Percentiles rank a stretch among this genome's conserved stretches.
These are phyloP conservation scores for Astraeus odoratus DNA, from an alignment of 768 basidiomycete genomes.

Conservation along the genomic window DNA sequence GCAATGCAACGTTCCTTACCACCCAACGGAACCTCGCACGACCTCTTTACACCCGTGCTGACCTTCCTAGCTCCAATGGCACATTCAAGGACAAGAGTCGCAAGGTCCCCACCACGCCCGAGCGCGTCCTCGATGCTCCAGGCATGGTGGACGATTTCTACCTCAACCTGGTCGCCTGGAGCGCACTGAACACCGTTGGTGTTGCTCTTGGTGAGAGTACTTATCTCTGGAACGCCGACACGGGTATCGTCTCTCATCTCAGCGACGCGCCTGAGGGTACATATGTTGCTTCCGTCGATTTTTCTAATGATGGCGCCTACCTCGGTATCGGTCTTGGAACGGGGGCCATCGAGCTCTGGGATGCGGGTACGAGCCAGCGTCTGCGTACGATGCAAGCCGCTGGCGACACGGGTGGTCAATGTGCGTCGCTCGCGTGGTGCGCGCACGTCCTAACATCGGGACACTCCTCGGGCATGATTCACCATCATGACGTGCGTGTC, in stretches of 20 bases:
- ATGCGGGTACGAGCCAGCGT: constrained; percentile 69
- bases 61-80: constrained; percentile 57
- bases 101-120: constrained; percentile 79
- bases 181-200: constrained; percentile 75
- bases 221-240: constrained; percentile 93
- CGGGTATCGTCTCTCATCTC: constrained; percentile 73
- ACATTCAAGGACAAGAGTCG: constrained; percentile 64
- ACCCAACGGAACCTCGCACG: constrained; percentile 73
- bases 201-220: constrained; percentile 84
- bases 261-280: constrained; percentile 70
- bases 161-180: constrained; percentile 91
- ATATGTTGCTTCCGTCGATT: constrained; percentile 72
- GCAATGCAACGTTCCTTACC: constrained; percentile 66
- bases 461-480: constrained; percentile 90
- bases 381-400: constrained; percentile 77
- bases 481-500: constrained; percentile 92
- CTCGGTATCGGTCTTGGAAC: constrained; percentile 74
- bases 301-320: constrained; percentile 74
- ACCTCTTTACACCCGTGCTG: constrained; percentile 66
- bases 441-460: constrained; percentile 82
- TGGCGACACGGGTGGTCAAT: constrained; percentile 42
- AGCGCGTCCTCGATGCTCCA: constrained; percentile 93
- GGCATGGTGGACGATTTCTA: constrained; percentile 96
- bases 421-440: constrained; percentile 84
- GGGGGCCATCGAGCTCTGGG: constrained; percentile 95